Evolutionary conservation across 345 rosid species (phyloP).

Genomic region (Arabis hirsuta): DNA sequence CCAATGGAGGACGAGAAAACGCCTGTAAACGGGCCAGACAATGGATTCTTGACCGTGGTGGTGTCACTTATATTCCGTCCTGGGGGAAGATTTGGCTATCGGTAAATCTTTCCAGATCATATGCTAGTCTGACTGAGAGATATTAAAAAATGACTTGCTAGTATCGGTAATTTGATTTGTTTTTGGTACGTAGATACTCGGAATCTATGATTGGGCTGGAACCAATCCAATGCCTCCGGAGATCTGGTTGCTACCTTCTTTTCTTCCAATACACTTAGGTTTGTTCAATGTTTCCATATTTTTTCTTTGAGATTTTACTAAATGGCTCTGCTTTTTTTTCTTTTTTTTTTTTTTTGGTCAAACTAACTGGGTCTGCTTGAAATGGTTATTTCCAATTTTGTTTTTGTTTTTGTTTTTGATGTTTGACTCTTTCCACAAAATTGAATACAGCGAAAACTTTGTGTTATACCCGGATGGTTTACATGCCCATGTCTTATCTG

Average conservation of each 20-base stretch:
- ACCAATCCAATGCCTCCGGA: slow-evolving; percentile 76
- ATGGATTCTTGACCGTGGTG: slow-evolving; percentile 74
- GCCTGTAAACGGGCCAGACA: slow-evolving; percentile 52
- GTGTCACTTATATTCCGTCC: slow-evolving; percentile 55
- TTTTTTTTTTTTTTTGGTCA: too few relatives aligned
- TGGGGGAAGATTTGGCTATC: slow-evolving; percentile 75
- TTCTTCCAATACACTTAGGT: slow-evolving; percentile 62
- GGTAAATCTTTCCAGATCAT: slow-evolving; percentile 37
- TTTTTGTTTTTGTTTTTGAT: background rate
- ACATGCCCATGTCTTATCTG: slow-evolving; percentile 71
- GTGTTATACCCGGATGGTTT: slow-evolving; percentile 63
- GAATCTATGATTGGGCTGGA: slow-evolving; percentile 73
- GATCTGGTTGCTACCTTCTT: slow-evolving; percentile 60
- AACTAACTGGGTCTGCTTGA: background rate
- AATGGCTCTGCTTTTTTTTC: too few relatives aligned
- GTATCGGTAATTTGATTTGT: background rate
- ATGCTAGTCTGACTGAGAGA: background rate
- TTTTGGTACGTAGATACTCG: slow-evolving; percentile 51
- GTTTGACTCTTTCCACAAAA: background rate
- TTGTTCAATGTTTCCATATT: background rate
- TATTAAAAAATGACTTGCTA: background rate
- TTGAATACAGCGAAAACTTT: slow-evolving; percentile 52
- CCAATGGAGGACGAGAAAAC: slow-evolving; percentile 46
- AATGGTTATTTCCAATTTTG: background rate
- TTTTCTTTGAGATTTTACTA: background rate